Evolutionary conservation across 1,139 yeast genomes (phyloP), one percentile per base, ranked within the genome.

Genomic region (Diutina ranongensis): DNA sequence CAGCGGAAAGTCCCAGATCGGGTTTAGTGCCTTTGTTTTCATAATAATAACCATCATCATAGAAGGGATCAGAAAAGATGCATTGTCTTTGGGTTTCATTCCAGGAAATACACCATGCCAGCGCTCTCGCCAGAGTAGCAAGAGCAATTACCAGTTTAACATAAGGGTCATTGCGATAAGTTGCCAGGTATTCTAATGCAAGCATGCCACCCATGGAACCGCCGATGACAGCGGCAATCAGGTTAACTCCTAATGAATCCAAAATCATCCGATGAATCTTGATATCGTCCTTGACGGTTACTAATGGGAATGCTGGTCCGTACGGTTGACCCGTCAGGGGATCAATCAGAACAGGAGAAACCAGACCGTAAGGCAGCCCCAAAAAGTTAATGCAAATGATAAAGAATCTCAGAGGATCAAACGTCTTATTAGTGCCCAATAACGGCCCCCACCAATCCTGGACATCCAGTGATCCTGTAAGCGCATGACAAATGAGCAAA

Each of bases 131-230:
- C 40, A 94, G 80, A 0, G 98, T 89, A 2, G 98, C 98, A 48
- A 92, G 67, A 0, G 97, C 94, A 20, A 92, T 80, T 22, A 86
- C 71, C 34, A 77, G 67, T 49, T 74, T 74, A 18, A 92, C 95
- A 57, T 78, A 92, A 3, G 70, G 74, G 2, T 72, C 64, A n/a
- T 86, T 83, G 53, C 76, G 83, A 57, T 78, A 83, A 2, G 83
- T 80, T 57, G 73, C 62, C 12, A 72, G 68, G 72, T 89, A 92
- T 60, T 92, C 98, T 52, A 92, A 65, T 0, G 92, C 89, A 46
- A 88, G 66, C 98, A 92, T 92, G n/a, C 98, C 98, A 35, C 98
- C 98, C 98, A 92, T 92, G 27, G 97, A 89, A 0, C 98, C 98
- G 28, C 98, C 98, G 48, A 92, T 76, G 3, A 85, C 94, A 45